Evolutionary conservation across 2,329 filamentous ascomycete genomes (phyloP).

Genomic region (Hirsutella thompsonii): DNA sequence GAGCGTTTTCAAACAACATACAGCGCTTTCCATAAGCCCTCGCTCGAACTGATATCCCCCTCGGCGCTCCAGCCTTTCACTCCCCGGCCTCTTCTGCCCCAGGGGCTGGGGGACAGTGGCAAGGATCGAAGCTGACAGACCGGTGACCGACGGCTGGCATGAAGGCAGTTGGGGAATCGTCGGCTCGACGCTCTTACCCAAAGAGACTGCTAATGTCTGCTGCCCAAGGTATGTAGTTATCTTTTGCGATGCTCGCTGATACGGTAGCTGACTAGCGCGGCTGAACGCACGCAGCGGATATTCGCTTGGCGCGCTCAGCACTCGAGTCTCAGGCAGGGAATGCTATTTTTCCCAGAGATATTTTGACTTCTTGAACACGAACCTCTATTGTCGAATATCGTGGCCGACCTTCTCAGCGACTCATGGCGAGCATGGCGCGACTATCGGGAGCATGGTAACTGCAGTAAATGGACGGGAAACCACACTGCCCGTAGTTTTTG

Average conservation of each 20-base stretch:
- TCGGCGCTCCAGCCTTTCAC: background rate
- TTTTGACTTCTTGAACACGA: background rate
- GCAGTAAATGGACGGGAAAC: background rate
- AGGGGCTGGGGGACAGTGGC: background rate
- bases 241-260: background rate
- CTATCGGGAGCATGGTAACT: background rate
- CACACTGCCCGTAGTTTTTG: background rate
- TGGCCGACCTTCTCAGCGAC: background rate
- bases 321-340: background rate
- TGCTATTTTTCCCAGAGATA: background rate
- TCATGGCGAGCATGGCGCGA: background rate
- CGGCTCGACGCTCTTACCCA: background rate
- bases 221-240: background rate
- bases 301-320: background rate
- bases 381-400: background rate
- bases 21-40: background rate
- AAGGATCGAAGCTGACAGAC: background rate
- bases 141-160: background rate
- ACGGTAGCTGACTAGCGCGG: background rate
- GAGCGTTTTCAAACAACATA: background rate
- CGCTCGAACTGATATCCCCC: background rate
- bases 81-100: background rate
- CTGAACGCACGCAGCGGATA: too few species aligned
- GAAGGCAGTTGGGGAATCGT: background rate
- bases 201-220: background rate